A percentile compares a stretch with the other conserved stretches of the same genome.
Evolutionary conservation across 2,329 filamentous ascomycete genomes (phyloP).

Genomic region (Talaromyces albobiverticillius): DNA sequence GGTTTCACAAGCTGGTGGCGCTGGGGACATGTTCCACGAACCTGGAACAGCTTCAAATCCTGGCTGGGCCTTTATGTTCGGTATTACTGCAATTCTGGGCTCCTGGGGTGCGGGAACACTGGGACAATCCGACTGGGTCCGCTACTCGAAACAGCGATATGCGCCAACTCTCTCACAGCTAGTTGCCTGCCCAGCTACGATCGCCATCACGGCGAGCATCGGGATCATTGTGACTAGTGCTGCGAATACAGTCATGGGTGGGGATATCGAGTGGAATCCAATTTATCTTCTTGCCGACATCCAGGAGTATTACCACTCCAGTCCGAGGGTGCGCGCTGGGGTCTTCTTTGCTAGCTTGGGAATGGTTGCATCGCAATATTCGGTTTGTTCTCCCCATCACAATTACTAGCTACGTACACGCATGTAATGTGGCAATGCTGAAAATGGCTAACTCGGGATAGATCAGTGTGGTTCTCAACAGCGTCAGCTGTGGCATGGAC

Average conservation of each 20-base stretch:
- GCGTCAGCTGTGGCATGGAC: slow-evolving; percentile 54
- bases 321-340: slow-evolving; percentile 29
- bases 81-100: slow-evolving; percentile 25
- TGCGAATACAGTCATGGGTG: slow-evolving; percentile 21
- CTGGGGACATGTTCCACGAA: slow-evolving; percentile 19
- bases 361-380: slow-evolving; percentile 32
- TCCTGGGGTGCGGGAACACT: slow-evolving; percentile 25
- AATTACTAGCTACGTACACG: slow-evolving; percentile 16
- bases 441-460: slow-evolving; percentile 3
- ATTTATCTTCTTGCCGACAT: slow-evolving; percentile 36
- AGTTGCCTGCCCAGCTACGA: slow-evolving; percentile 24
- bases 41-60: slow-evolving; percentile 17
- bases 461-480: slow-evolving; percentile 31
- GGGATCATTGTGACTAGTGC: slow-evolving; percentile 39
- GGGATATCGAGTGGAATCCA: slow-evolving; percentile 39
- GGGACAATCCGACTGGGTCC: slow-evolving; percentile 26
- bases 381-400: slow-evolving; percentile 26
- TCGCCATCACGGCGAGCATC: slow-evolving; percentile 35
- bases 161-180: slow-evolving; percentile 25
- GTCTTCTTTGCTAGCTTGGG: slow-evolving; percentile 38
- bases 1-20: slow-evolving; percentile 11
- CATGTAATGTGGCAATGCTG: slow-evolving; percentile 5
- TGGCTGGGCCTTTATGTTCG: slow-evolving; percentile 24
- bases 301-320: slow-evolving; percentile 29
- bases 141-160: slow-evolving; percentile 24